Base-by-base conservation (phyloP, 345 rosid species). In the Gossypium ekmanianum region DNA sequence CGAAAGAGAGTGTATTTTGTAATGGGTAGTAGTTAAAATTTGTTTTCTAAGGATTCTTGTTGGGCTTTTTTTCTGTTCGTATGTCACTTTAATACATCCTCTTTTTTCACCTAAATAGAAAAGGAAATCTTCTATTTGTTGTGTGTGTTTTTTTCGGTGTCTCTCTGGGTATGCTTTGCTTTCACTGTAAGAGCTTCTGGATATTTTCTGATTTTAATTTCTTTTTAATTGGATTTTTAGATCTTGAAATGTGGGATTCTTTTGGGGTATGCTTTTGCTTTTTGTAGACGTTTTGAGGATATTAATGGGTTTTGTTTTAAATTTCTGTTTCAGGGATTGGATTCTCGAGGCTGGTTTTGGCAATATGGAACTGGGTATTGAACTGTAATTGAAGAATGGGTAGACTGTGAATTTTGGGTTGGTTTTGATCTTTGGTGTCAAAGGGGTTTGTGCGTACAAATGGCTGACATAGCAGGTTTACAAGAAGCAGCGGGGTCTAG, bases 401-500 rank as follows among this genome's bases (percentile, higher is more conserved):
- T 66, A 34, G 55, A 7, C 45, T 66, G n/a, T 66, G 54, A 66
- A 58, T 74, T 67, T 13, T 47, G 70, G 24, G 54, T 54, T 55
- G 64, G 69, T 24, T 74, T 48, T 75, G 73, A 39, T 75, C 22
- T 69, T 26, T 22, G 64, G 22, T 71, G 72, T 74, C 62, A 56
- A 63, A 78, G 61, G 70, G 24, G 78, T 18, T 72, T 74, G 45
- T 76, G 26, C 72, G 79, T 76, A 61, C 51, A 79, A 77, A 92
- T 92, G 98, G 94, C 86, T 68, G 98, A 92, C 81, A 84, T 87
- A 76, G 87, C 84, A 24, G 98, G 93, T 66, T 83, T 94, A 73
- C 81, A 80, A 52, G 97, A 94, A 84, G 97, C 97, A 1, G 87
- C 97, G 0, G 94, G 93, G 74, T 68, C 84, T 72, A 87, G 97